Base-by-base conservation (phyloP, 495 filamentous ascomycete genomes). In the Tuber aestivum region DNA sequence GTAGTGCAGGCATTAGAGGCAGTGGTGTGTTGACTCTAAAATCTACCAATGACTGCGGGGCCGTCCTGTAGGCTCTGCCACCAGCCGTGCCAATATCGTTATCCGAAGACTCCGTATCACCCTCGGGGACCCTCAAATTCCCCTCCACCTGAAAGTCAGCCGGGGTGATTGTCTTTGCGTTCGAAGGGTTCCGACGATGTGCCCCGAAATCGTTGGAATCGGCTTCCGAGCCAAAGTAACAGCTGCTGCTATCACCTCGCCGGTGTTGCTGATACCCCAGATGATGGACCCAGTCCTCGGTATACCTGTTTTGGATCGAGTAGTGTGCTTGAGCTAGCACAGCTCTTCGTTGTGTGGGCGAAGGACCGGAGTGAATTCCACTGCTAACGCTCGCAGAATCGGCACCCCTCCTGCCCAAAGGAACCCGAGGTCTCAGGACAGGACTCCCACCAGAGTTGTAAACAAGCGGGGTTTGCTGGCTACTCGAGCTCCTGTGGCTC, bases 201-300 rank as follows among this genome's bases (percentile, higher is more conserved):
- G 45, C 48, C 56, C 72, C 81, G 38, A 74, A 50, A 72, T 70
- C 73, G 44, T 80, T 75, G 70, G 80, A 70, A 35, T 79, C 81
- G 68, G 78, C 71, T n/a, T 70, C 76, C 48, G 21, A 35, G 42
- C 77, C 74, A 27, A 72, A n/a, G 56, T 76, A 79, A 35, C 12
- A 65, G 76, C 79, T 82, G 48, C 80, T 81, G 42, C 74, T 74
- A 77, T 71, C 72, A 12, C 75, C 74, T 70, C 81, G 81, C 50
- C 74, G 74, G 72, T 82, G 81, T 42, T 80, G 78, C 50, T 83
- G 81, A 76, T 81, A 82, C 27, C 76, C 81, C 38, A 81, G 75
- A 61, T 70, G 80, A 79, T 79, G 80, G 72, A 83, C 78, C 81
- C 81, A 83, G 78, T 83, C 81, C 76, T 83, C 81, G 5, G 81